Evolutionary conservation across 2,329 filamentous ascomycete species (phyloP).

Genomic region (Aspergillus ochraceus): DNA sequence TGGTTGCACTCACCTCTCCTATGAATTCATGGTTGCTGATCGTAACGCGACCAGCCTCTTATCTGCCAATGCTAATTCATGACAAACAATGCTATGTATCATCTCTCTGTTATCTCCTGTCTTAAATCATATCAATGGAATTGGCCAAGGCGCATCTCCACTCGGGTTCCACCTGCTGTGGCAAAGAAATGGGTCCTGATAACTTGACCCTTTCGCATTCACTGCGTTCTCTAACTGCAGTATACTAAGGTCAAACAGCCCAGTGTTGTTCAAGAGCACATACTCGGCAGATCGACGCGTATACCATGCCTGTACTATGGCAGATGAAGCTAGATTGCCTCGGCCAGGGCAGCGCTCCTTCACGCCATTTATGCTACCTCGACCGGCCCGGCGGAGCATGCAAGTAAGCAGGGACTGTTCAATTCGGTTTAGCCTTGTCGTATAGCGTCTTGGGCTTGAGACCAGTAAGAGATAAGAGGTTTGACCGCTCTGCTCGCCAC

Average conservation of each 20-base stretch:
- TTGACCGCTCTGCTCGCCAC: background rate
- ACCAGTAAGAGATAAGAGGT: background rate
- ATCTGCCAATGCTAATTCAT: background rate
- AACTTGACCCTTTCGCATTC: background rate
- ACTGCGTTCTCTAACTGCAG: too few relatives aligned
- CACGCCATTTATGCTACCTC: background rate
- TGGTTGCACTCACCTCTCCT: too few relatives aligned
- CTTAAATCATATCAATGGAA: too few relatives aligned
- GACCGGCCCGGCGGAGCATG: background rate
- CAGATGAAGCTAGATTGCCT: background rate
- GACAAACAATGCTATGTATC: background rate
- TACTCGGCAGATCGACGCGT: background rate
- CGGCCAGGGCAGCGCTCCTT: background rate
- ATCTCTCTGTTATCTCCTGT: background rate
- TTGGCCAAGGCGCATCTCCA: background rate
- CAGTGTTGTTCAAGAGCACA: background rate
- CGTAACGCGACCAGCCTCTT: too few relatives aligned
- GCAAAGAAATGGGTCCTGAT: background rate
- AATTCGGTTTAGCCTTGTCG: background rate
- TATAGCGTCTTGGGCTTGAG: background rate
- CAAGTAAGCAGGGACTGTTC: background rate
- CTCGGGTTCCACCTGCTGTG: background rate
- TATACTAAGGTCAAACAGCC: background rate
- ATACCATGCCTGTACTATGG: background rate
- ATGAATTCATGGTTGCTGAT: too few relatives aligned